These are phyloP conservation scores for Medakamo hakoo DNA, from an alignment of 139 green algal genomes.

Conservation along the genomic window DNA sequence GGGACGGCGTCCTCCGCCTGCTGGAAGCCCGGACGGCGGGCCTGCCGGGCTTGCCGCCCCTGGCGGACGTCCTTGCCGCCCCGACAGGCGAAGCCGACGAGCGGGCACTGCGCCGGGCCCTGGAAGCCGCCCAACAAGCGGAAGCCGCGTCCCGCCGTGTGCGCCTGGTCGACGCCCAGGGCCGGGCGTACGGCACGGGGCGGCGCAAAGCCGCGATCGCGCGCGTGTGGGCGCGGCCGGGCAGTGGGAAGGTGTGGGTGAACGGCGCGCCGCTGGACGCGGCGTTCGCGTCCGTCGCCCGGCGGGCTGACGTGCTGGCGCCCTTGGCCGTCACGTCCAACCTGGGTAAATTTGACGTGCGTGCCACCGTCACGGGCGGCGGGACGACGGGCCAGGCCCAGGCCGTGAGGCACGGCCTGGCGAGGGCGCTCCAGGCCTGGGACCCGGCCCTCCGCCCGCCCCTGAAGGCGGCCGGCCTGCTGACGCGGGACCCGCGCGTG, in stretches of 20 bases:
- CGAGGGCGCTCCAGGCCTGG: slow-evolving; percentile 53
- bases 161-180: slow-evolving; percentile 34
- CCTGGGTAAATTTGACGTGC: slow-evolving; percentile 48
- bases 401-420: slow-evolving; percentile 67
- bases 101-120: too few species aligned
- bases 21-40: background rate
- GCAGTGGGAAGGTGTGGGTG: slow-evolving; percentile 36
- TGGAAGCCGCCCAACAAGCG: slow-evolving; percentile 13
- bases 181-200: slow-evolving; percentile 33
- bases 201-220: slow-evolving; percentile 51
- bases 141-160: slow-evolving; percentile 12
- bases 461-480: slow-evolving; percentile 36
- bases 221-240: slow-evolving; percentile 31
- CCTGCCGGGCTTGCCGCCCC: background rate
- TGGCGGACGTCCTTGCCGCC: background rate
- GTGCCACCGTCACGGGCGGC: slow-evolving; percentile 32
- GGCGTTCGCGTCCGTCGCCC: slow-evolving; percentile 50
- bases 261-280: slow-evolving; percentile 47
- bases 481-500: slow-evolving; percentile 63
- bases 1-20: background rate
- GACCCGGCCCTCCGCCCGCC: slow-evolving; percentile 34
- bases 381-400: slow-evolving; percentile 44
- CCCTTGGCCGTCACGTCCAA: slow-evolving; percentile 52
- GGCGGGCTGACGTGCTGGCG: slow-evolving; percentile 43
- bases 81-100: background rate